These are phyloP conservation scores for Mycena capillaripes DNA, from an alignment of 768 basidiomycete genomes.

Conservation along the genomic window DNA sequence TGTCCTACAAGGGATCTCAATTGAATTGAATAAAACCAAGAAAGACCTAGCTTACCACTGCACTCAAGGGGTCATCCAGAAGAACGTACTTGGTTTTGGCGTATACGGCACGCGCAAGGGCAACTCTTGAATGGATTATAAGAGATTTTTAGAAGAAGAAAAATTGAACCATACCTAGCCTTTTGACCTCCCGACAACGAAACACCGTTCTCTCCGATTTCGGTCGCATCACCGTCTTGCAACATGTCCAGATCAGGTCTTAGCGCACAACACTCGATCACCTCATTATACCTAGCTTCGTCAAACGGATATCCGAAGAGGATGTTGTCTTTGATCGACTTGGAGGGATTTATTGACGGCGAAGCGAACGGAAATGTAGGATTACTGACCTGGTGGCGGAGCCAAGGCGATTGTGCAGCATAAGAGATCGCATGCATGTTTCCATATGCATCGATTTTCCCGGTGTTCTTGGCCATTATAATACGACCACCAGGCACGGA, in stretches of 20 bases:
- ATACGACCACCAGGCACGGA: slow-evolving; percentile 62
- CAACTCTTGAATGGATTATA: too few relatives aligned
- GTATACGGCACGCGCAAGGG: slow-evolving; percentile 73
- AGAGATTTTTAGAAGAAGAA: too few relatives aligned
- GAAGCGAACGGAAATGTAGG: too few relatives aligned
- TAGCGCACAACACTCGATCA: slow-evolving; percentile 88
- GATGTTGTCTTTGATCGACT: slow-evolving; percentile 86
- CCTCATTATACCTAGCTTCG: slow-evolving; percentile 79
- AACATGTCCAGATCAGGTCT: slow-evolving; percentile 85
- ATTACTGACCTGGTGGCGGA: slow-evolving; percentile 58
- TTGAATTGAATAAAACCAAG: too few relatives aligned
- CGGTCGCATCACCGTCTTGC: slow-evolving; percentile 81
- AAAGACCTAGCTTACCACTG: slow-evolving; percentile 61
- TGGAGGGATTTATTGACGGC: too few relatives aligned
- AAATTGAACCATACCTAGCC: too few relatives aligned
- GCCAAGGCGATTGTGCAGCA: slow-evolving; percentile 81
- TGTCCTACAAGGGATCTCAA: slow-evolving; percentile 59
- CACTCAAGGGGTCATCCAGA: slow-evolving; percentile 73
- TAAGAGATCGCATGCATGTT: slow-evolving; percentile 77
- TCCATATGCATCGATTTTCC: slow-evolving; percentile 71
- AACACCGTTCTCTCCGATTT: slow-evolving; percentile 78
- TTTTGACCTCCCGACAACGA: slow-evolving; percentile 67
- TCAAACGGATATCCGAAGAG: slow-evolving; percentile 81
- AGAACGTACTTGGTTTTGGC: slow-evolving; percentile 63
- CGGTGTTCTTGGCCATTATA: slow-evolving; percentile 76